Evolutionary conservation across 495 filamentous ascomycete species (phyloP).

Genomic region (Xylona heveae): DNA sequence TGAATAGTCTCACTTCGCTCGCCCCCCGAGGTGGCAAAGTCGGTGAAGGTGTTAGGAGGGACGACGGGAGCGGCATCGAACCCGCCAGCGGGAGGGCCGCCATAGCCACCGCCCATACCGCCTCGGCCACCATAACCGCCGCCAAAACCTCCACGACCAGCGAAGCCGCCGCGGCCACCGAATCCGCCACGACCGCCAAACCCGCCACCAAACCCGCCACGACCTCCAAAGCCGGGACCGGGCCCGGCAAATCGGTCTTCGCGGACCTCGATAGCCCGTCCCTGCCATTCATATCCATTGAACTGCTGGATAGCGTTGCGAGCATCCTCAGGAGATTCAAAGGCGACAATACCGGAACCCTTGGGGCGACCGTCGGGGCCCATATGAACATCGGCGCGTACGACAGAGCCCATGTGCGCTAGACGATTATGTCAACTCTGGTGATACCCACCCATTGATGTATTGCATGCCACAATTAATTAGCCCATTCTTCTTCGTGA

Average conservation of each 20-base stretch:
- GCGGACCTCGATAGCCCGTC: conserved; percentile 76
- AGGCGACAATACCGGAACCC: conserved; percentile 91
- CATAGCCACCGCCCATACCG: conserved; percentile 18
- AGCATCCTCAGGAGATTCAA: conserved; percentile 84
- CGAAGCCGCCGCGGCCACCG: conserved; percentile 21
- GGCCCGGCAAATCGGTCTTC: conserved; percentile 83
- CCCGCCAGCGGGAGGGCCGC: conserved; percentile 18
- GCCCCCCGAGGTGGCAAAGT: conserved; percentile 72
- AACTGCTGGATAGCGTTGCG: conserved; percentile 91
- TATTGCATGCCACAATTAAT: too few species aligned
- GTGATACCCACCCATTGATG: too few species aligned
- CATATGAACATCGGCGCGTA: conserved; percentile 88
- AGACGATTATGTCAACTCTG: too few species aligned
- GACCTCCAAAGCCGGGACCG: conserved; percentile 23
- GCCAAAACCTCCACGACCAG: conserved; percentile 29
- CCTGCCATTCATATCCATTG: conserved; percentile 98
- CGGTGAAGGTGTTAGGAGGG: conserved; percentile 89
- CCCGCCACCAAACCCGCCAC: conserved; percentile 23
- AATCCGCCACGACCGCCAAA: conserved; percentile 28
- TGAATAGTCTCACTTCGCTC: conserved; percentile 74
- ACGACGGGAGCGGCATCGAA: conserved; percentile 20
- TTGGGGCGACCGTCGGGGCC: conserved; percentile 85
- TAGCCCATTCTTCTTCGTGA: conserved; percentile 5
- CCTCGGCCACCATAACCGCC: conserved; percentile 32
- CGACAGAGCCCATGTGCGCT: conserved; percentile 59